A percentile compares a stretch with the other conserved stretches of the same genome.
phyloP scores from a whole-genome alignment of 1,139 yeast genomes.

The Geotrichum phurueaensis region DNA sequence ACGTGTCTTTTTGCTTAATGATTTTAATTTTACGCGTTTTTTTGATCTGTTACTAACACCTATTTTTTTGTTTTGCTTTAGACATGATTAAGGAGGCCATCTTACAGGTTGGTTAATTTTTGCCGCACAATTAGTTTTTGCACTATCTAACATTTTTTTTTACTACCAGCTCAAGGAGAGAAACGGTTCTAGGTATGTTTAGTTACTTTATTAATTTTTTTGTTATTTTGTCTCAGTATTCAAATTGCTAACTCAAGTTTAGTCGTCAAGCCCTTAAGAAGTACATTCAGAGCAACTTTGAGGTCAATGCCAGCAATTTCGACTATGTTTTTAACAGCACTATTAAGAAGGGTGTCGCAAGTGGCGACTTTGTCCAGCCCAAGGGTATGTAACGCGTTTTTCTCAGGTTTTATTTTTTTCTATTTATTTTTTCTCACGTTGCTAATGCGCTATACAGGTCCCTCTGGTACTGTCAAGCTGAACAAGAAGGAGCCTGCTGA shows the following conservation, averaged over 20 bases:
- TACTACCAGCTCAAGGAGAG: conserved; percentile 56
- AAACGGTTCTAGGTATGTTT: conserved; percentile 62
- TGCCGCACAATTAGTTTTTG: not conserved
- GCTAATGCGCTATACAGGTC: conserved; percentile 24
- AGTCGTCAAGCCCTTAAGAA: conserved; percentile 73
- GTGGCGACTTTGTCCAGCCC: conserved; percentile 77
- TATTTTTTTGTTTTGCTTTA: conserved; percentile 24
- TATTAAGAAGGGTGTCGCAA: conserved; percentile 71
- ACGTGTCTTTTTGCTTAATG: conserved; percentile 16
- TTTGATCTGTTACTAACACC: not conserved
- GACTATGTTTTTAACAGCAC: conserved; percentile 75
- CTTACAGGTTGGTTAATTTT: conserved; percentile 33
- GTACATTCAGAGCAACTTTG: conserved; percentile 57
- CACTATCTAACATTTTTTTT: conserved; percentile 1
- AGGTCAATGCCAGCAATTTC: conserved; percentile 52
- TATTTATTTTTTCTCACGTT: not conserved
- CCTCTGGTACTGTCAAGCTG: conserved; percentile 67
- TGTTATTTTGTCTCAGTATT: conserved; percentile 20
- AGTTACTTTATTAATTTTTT: conserved; percentile 28
- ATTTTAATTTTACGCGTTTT: not conserved
- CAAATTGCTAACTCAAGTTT: conserved; percentile 8
- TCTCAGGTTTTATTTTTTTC: not conserved
- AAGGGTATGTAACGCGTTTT: conserved; percentile 48
- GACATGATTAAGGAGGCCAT: conserved; percentile 78
- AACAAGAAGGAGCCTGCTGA: conserved; percentile 40